Evolutionary conservation across 495 filamentous ascomycete species (phyloP).

Genomic region (Staphylotrichum longicolle): DNA sequence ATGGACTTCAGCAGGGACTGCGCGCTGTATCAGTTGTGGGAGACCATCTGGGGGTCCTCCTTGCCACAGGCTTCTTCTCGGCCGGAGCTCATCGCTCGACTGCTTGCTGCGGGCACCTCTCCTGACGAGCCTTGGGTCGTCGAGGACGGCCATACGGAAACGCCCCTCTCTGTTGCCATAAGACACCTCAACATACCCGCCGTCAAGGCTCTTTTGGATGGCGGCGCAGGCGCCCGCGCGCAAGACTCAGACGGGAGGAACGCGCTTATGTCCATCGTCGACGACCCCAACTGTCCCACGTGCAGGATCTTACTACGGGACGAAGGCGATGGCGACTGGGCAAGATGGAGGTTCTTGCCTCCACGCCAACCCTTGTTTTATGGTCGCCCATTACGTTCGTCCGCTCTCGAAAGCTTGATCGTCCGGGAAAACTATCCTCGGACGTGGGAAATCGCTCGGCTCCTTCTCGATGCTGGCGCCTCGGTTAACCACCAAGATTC

Average conservation of each 20-base stretch:
- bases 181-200: background rate
- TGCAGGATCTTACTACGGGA: too few relatives aligned
- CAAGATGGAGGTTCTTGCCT: background rate
- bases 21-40: background rate
- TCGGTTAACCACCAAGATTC: background rate
- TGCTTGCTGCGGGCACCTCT: background rate
- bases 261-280: background rate
- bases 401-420: too few relatives aligned
- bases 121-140: background rate
- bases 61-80: background rate
- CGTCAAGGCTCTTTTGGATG: constrained; percentile 1
- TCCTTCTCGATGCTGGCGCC: constrained; percentile 5
- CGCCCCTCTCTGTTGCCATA: constrained; percentile 3
- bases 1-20: background rate
- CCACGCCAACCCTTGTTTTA: too few relatives aligned
- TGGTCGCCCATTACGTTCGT: too few relatives aligned
- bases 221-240: constrained; percentile 3
- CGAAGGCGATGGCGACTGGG: background rate
- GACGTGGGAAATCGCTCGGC: background rate
- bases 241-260: background rate
- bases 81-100: background rate
- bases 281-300: background rate
- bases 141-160: background rate
- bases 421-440: background rate
- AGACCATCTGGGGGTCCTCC: background rate